Conservation (phyloP, 768 basidiomycete species). For the Grammothele lineata region DNA sequence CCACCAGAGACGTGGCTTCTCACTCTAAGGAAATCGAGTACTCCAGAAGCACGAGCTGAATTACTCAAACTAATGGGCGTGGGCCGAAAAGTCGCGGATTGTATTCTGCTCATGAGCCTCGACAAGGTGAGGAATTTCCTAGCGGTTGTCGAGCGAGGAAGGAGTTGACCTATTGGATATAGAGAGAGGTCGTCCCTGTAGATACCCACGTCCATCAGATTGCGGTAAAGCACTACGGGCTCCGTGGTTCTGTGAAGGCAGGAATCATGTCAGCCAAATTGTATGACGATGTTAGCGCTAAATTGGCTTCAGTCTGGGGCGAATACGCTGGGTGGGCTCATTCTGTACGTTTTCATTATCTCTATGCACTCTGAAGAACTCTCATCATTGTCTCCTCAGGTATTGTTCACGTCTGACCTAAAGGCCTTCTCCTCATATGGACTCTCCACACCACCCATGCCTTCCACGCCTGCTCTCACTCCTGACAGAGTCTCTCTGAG, state of each 20-base stretch:
- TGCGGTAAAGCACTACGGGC: slow-evolving; percentile 71
- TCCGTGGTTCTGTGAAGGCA: slow-evolving; percentile 50
- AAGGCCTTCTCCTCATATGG: slow-evolving; percentile 33
- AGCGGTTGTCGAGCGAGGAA: no score
- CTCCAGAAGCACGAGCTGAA: slow-evolving; percentile 63
- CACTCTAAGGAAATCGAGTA: slow-evolving; percentile 44
- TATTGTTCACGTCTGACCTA: slow-evolving; percentile 36
- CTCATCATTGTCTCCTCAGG: slow-evolving; percentile 14
- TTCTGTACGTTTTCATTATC: slow-evolving; percentile 43
- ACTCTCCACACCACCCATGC: slow-evolving; percentile 13
- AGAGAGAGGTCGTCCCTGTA: slow-evolving; percentile 88
- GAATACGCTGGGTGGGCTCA: slow-evolving; percentile 90
- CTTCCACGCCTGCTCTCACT: slow-evolving; percentile 13
- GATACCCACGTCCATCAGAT: slow-evolving; percentile 96
- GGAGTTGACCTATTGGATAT: not conserved
- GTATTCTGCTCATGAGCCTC: slow-evolving; percentile 86
- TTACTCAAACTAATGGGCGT: slow-evolving; percentile 86
- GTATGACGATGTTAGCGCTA: slow-evolving; percentile 66
- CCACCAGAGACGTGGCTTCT: slow-evolving; percentile 58
- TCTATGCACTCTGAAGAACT: not conserved
- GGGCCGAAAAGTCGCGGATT: slow-evolving; percentile 96
- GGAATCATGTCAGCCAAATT: slow-evolving; percentile 66
- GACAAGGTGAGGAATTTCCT: slow-evolving; percentile 61
- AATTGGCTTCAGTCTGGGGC: slow-evolving; percentile 69
- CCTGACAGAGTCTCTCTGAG: not conserved